These are phyloP conservation scores for Microcyclosporella mali DNA, from an alignment of 2,329 filamentous ascomycete species.

Conservation along the genomic window DNA sequence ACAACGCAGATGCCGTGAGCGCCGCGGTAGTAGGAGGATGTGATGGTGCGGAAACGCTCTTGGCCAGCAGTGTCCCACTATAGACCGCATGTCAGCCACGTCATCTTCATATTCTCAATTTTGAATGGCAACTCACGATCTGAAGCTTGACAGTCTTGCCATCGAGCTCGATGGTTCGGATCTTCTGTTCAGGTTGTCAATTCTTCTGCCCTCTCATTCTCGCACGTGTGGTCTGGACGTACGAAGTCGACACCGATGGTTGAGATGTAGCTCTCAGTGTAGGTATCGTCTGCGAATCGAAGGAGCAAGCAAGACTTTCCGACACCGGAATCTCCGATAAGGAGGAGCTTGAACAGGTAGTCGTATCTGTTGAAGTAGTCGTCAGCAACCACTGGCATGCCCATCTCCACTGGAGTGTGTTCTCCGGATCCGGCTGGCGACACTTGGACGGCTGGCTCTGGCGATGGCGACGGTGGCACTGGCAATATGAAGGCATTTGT, in stretches of 20 bases:
- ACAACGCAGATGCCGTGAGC: slow-evolving; percentile 99
- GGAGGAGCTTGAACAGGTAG: slow-evolving; percentile 99
- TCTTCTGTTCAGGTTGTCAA: slow-evolving; percentile 65
- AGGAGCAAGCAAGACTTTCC: slow-evolving; percentile 98
- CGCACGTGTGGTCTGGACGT: slow-evolving; percentile 40
- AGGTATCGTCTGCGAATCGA: slow-evolving; percentile 97
- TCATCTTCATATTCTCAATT: slow-evolving; percentile 3
- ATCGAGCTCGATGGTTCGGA: slow-evolving; percentile 98
- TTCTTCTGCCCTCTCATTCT: not conserved
- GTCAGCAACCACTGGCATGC: not conserved
- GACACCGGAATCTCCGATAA: slow-evolving; percentile 99
- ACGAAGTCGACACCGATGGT: slow-evolving; percentile 99
- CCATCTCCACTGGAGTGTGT: too few relatives aligned
- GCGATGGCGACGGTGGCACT: too few relatives aligned
- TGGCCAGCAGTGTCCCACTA: slow-evolving; percentile 99
- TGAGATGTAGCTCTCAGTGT: slow-evolving; percentile 99
- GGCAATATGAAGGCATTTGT: too few relatives aligned
- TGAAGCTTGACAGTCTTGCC: slow-evolving; percentile 99
- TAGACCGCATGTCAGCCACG: not conserved
- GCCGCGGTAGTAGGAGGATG: slow-evolving; percentile 97
- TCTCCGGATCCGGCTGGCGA: too few relatives aligned
- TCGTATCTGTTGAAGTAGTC: slow-evolving; percentile 70
- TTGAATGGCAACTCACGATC: slow-evolving; percentile 62
- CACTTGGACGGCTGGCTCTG: too few relatives aligned
- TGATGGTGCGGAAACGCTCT: slow-evolving; percentile 99